Conservation (phyloP, 177 flowering plant species). For the Vitis hybrid region DNA sequence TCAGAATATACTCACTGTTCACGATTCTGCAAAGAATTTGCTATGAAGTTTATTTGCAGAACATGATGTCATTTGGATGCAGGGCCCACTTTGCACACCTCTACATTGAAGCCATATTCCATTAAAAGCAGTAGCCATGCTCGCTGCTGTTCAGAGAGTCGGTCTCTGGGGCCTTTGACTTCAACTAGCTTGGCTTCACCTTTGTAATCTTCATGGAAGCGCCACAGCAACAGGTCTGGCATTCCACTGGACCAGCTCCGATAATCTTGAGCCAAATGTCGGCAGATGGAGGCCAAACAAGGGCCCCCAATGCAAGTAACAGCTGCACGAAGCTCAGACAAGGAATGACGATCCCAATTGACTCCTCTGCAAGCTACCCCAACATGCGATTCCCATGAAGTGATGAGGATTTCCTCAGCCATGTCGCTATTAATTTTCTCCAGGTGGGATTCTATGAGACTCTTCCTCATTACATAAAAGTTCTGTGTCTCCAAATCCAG, state of each 20-base stretch:
- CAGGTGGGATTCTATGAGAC: conserved; percentile 63
- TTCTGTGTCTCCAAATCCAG: conserved; percentile 75
- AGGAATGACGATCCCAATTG: conserved; percentile 69
- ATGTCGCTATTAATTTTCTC: conserved; percentile 54
- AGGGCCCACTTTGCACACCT: conserved; percentile 84
- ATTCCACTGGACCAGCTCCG: conserved; percentile 92
- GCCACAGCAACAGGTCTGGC: conserved; percentile 94
- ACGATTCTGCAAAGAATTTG: too few species aligned
- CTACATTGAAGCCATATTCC: conserved; percentile 79
- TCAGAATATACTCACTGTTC: too few species aligned
- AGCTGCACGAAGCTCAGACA: conserved; percentile 76
- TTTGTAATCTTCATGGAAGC: conserved; percentile 58
- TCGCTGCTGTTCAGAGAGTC: conserved; percentile 92
- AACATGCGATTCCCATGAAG: conserved; percentile 71
- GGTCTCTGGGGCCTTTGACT: conserved; percentile 85
- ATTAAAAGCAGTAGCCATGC: conserved; percentile 83
- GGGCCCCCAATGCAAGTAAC: conserved; percentile 77
- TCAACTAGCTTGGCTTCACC: conserved; percentile 97
- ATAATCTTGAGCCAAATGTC: conserved; percentile 85
- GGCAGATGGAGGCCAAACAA: conserved; percentile 70
- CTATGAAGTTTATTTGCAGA: too few species aligned
- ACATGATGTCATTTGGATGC: not conserved
- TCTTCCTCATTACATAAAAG: conserved; percentile 62
- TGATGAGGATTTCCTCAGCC: conserved; percentile 82
- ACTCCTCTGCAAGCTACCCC: conserved; percentile 84